Evolutionary conservation across 2,329 filamentous ascomycete genomes (phyloP).

Genomic region (Gremmenia infestans): DNA sequence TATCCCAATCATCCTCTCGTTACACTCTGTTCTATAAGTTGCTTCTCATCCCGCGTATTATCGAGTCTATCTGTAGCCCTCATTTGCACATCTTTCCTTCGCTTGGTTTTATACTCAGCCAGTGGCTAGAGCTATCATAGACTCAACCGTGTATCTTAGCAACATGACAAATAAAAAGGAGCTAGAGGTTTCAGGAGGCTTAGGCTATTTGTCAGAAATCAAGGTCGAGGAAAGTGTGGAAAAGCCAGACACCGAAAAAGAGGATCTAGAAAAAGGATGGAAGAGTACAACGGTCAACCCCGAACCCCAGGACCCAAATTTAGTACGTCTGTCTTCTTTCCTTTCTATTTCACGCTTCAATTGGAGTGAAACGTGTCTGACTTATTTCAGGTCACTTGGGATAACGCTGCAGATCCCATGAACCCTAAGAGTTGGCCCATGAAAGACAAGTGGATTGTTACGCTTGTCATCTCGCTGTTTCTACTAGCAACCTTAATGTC

Average conservation of each 20-base stretch:
- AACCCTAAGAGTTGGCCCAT: slow-evolving; percentile 15
- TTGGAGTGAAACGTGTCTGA: neutral
- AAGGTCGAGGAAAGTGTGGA: neutral
- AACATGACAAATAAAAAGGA: too few species aligned
- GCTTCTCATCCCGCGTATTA: too few species aligned
- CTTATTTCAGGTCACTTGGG: slow-evolving; percentile 25
- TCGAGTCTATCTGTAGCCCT: too few species aligned
- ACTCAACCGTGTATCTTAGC: too few species aligned
- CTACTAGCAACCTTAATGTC: slow-evolving; percentile 46
- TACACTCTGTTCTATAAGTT: too few species aligned
- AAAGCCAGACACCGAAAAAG: neutral
- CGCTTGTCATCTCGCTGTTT: slow-evolving; percentile 40
- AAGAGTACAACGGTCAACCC: neutral
- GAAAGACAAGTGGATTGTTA: slow-evolving; percentile 41
- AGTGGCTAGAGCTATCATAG: too few species aligned
- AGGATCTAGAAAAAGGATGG: neutral
- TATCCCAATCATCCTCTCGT: too few species aligned
- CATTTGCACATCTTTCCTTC: too few species aligned
- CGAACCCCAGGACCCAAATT: neutral
- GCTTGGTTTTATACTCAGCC: too few species aligned
- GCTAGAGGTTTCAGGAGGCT: too few species aligned
- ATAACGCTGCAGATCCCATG: slow-evolving; percentile 2
- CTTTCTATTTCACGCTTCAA: neutral
- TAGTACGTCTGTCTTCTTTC: neutral
- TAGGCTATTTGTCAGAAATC: too few species aligned